A percentile compares a stretch with the other conserved stretches of the same genome.
phyloP scores from a whole-genome alignment of 352 stramenopile species.

The Globisporangium middletonii region DNA sequence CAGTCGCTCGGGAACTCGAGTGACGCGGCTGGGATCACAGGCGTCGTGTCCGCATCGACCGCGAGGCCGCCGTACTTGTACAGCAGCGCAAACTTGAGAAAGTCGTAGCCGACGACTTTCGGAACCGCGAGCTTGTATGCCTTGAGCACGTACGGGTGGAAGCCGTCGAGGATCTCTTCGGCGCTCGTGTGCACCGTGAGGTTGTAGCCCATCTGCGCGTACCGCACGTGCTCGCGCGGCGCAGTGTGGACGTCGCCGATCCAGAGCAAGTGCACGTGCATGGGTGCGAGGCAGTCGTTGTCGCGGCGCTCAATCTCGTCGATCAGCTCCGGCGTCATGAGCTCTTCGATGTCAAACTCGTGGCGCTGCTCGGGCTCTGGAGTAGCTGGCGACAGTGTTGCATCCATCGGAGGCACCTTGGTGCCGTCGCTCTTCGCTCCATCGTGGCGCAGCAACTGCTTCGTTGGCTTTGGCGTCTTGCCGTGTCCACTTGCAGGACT shows the following conservation, averaged over 20 bases:
- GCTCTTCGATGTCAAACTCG: slow-evolving; percentile 1
- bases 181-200: slow-evolving; percentile 12
- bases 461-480: not conserved
- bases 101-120: slow-evolving; percentile 11
- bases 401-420: not conserved
- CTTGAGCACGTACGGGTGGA: slow-evolving; percentile 10
- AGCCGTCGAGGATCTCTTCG: slow-evolving; percentile 11
- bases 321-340: slow-evolving; percentile 9
- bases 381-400: not conserved
- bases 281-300: not conserved
- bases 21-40: not conserved
- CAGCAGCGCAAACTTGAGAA: slow-evolving; percentile 15
- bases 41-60: slow-evolving; percentile 11
- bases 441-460: not conserved
- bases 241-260: slow-evolving; percentile 10
- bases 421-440: not conserved
- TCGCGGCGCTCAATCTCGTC: not conserved
- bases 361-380: not conserved
- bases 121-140: slow-evolving; percentile 12
- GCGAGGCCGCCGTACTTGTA: slow-evolving; percentile 15
- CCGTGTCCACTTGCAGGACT: not conserved
- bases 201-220: slow-evolving; percentile 5
- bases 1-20: slow-evolving; percentile 5
- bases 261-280: slow-evolving; percentile 16
- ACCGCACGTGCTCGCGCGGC: not conserved